phyloP scores from a whole-genome alignment of 169 alveolate species.

The Eimeria sp. region DNA sequence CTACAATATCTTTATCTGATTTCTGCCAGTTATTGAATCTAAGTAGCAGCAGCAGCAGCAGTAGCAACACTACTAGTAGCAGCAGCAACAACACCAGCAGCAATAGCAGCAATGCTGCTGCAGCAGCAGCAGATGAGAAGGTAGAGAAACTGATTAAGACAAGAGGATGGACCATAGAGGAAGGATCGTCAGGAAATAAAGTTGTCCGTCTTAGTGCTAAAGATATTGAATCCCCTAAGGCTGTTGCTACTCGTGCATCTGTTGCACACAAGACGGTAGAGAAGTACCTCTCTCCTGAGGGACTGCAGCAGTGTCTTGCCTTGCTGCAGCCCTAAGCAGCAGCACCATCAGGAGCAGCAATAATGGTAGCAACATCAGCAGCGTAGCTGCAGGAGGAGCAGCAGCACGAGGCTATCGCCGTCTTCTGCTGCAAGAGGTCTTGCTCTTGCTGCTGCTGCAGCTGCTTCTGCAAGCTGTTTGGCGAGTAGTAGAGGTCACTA shows the following conservation, averaged over 20 bases:
- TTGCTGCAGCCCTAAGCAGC: constrained; percentile 46
- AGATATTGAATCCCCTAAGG: constrained; percentile 45
- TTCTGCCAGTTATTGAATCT: not conserved
- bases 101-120: not conserved
- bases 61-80: no score
- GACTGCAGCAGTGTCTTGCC: constrained; percentile 59
- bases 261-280: constrained; percentile 69
- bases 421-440: not conserved
- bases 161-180: constrained; percentile 61
- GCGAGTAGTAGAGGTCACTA: not conserved
- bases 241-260: constrained; percentile 58
- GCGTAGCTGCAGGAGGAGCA: not conserved
- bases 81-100: no score
- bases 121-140: constrained; percentile 32
- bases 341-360: no score
- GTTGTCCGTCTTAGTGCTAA: not conserved
- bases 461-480: not conserved
- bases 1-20: constrained; percentile 41
- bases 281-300: constrained; percentile 62
- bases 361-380: not conserved
- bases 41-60: no score
- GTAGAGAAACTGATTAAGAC: constrained; percentile 43
- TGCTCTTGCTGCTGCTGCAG: not conserved
- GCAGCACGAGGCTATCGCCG: not conserved
- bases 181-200: not conserved